Evolutionary conservation across 179 eudicot species (phyloP).

Genomic region (Vitellaria paradoxa): DNA sequence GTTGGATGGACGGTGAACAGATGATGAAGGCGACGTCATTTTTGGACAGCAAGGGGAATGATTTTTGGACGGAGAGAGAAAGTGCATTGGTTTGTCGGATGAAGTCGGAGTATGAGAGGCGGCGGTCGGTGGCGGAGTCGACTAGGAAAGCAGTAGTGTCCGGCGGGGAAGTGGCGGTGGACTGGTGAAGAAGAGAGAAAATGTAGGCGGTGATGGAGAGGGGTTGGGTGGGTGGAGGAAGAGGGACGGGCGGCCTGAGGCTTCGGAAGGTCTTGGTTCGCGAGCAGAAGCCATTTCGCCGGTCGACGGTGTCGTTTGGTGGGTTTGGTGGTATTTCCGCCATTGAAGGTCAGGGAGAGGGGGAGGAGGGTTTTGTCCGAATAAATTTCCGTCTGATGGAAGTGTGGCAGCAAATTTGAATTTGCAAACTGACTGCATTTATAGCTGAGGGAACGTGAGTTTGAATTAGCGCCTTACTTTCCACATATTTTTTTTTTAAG

Average conservation of each 20-base stretch:
- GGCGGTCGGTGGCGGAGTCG: conserved; percentile 44
- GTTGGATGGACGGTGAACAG: conserved; percentile 52
- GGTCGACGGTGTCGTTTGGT: conserved; percentile 21
- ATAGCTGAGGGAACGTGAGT: too few relatives aligned
- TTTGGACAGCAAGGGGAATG: conserved; percentile 28
- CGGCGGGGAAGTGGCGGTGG: conserved; percentile 33
- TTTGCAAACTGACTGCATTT: too few relatives aligned
- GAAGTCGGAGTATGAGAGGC: conserved; percentile 45
- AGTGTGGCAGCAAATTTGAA: too few relatives aligned
- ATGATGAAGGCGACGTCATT: conserved; percentile 62
- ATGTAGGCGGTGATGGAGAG: conserved; percentile 48
- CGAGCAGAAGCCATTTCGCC: conserved; percentile 44
- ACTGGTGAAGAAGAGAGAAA: conserved; percentile 54
- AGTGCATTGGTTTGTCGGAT: conserved; percentile 25
- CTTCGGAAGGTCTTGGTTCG: conserved; percentile 51
- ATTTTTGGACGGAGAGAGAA: conserved; percentile 23
- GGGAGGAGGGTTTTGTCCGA: not conserved
- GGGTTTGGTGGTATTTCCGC: conserved; percentile 10
- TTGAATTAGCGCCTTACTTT: too few relatives aligned
- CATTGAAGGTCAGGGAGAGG: conserved; percentile 14
- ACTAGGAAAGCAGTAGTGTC: conserved; percentile 53
- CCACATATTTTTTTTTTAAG: too few relatives aligned
- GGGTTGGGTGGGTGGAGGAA: conserved; percentile 44
- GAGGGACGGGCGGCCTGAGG: conserved; percentile 34
- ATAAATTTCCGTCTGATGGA: too few relatives aligned